These are phyloP conservation scores for Tetrahymena malaccensis DNA, from an alignment of 73 alveolate genomes.

Conservation along the genomic window DNA sequence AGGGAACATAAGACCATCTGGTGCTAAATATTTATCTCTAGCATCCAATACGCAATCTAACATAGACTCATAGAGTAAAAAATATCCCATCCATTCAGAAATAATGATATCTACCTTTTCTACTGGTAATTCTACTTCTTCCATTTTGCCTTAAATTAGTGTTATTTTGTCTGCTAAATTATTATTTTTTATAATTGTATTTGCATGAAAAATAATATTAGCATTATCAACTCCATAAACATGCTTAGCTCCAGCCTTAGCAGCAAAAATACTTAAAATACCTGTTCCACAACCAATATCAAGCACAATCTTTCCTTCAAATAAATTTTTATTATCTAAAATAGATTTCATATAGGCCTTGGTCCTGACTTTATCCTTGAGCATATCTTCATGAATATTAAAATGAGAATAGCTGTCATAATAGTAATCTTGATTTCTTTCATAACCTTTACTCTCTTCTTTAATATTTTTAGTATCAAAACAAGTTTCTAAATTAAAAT, in stretches of 20 bases:
- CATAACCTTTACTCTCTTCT: constrained; percentile 11
- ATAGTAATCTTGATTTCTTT: constrained; percentile 53
- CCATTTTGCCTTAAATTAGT: constrained; percentile 85
- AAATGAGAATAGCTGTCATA: constrained; percentile 86
- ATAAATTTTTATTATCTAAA: constrained; percentile 60
- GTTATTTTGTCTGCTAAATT: constrained; percentile 76
- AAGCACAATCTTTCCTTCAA: constrained; percentile 86
- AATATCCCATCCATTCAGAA: constrained; percentile 97
- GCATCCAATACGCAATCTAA: constrained; percentile 82
- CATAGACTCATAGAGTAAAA: constrained; percentile 82
- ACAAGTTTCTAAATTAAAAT: constrained; percentile 24
- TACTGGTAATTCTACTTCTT: constrained; percentile 87
- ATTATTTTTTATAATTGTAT: constrained; percentile 74
- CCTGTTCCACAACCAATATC: constrained; percentile 99
- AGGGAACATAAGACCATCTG: constrained; percentile 89
- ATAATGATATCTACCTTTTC: constrained; percentile 86
- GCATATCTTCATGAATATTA: constrained; percentile 96
- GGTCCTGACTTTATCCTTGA: constrained; percentile 86
- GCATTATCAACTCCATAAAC: constrained; percentile 95
- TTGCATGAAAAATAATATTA: constrained; percentile 83
- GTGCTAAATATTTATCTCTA: constrained; percentile 82
- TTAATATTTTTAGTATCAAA: neutral
- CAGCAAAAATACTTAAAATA: constrained; percentile 90
- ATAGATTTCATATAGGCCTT: constrained; percentile 87
- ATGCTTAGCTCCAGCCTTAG: constrained; percentile 94